Percentiles rank a stretch among this genome's conserved stretches.
Evolutionary conservation across 805 yeast genomes (phyloP).

Genomic region (Kodamaea restingae): DNA sequence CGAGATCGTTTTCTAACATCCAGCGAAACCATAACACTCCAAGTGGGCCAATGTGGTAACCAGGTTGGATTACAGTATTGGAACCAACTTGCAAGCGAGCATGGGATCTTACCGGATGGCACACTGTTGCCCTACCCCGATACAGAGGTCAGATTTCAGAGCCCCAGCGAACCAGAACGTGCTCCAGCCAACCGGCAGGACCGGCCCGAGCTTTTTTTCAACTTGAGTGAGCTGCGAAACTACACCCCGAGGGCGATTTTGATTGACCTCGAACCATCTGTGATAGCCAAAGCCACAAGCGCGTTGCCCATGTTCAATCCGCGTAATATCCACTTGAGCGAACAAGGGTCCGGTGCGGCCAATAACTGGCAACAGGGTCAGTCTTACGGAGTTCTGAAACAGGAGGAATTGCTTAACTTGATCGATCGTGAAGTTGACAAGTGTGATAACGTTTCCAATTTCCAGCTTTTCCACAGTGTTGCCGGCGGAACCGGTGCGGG

Average conservation of each 20-base stretch:
- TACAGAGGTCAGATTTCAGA: slow-evolving; percentile 6
- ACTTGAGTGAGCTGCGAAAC: slow-evolving; percentile 64
- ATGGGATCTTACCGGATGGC: slow-evolving; percentile 73
- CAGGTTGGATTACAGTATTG: slow-evolving; percentile 92
- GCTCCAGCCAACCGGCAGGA: slow-evolving; percentile 44
- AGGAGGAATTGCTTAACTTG: slow-evolving; percentile 75
- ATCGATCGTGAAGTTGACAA: slow-evolving; percentile 87
- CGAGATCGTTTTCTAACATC: slow-evolving; percentile 17
- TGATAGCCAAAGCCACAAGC: slow-evolving; percentile 58
- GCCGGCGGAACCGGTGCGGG: slow-evolving; percentile 99
- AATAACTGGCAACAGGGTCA: slow-evolving; percentile 95
- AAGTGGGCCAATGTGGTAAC: slow-evolving; percentile 94
- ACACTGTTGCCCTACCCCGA: slow-evolving; percentile 37
- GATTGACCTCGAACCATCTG: slow-evolving; percentile 88
- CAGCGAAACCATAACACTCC: slow-evolving; percentile 67
- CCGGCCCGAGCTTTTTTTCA: slow-evolving; percentile 80
- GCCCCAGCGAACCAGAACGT: slow-evolving; percentile 13
- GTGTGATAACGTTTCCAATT: slow-evolving; percentile 85
- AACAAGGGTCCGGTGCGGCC: slow-evolving; percentile 91
- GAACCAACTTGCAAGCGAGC: slow-evolving; percentile 84
- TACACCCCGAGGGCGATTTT: slow-evolving; percentile 87
- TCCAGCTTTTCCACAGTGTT: slow-evolving; percentile 87
- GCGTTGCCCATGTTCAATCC: slow-evolving; percentile 71
- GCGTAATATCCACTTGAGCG: slow-evolving; percentile 70
- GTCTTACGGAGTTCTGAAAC: slow-evolving; percentile 61